These are phyloP conservation scores for Cryptococcus depauperatus DNA, from an alignment of 1,284 basidiomycete species.

Conservation along the genomic window DNA sequence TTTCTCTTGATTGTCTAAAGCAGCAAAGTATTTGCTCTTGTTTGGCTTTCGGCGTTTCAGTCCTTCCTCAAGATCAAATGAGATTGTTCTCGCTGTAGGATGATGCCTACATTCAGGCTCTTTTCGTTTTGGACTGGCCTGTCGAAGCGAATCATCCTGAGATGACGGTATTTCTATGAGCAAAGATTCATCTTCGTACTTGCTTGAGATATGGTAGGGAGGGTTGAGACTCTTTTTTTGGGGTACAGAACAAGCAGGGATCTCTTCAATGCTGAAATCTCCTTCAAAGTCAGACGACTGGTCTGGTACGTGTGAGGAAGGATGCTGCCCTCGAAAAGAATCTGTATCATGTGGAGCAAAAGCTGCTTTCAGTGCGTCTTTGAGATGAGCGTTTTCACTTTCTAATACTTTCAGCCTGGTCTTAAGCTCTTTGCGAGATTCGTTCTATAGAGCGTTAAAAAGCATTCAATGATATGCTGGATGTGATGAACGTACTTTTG, in stretches of 20 bases:
- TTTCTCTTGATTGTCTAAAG: constrained; percentile 1
- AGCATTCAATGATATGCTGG: not conserved
- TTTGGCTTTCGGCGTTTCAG: constrained; percentile 3
- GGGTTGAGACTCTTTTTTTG: not conserved
- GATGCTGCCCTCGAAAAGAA: not conserved
- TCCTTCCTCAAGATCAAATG: constrained; percentile 12
- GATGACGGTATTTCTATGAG: constrained; percentile 24
- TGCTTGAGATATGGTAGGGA: not conserved
- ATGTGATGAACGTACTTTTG: constrained; percentile 15
- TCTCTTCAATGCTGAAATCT: constrained; percentile 11
- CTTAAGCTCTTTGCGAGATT: constrained; percentile 23
- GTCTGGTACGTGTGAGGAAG: not conserved
- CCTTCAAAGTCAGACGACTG: not conserved
- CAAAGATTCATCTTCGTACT: constrained; percentile 21
- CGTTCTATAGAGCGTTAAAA: constrained; percentile 16
- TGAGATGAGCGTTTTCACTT: constrained; percentile 19
- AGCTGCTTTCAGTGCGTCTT: not conserved
- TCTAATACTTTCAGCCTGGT: constrained; percentile 15
- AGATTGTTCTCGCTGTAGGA: constrained; percentile 22
- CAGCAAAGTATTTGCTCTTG: constrained; percentile 17
- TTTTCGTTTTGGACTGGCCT: not conserved
- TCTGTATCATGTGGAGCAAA: not conserved
- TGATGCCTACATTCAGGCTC: constrained; percentile 1
- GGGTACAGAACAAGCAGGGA: too few species aligned
- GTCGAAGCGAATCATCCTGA: constrained; percentile 7